phyloP scores from a whole-genome alignment of 2,329 filamentous ascomycete species.

The Clonostachys solani region DNA sequence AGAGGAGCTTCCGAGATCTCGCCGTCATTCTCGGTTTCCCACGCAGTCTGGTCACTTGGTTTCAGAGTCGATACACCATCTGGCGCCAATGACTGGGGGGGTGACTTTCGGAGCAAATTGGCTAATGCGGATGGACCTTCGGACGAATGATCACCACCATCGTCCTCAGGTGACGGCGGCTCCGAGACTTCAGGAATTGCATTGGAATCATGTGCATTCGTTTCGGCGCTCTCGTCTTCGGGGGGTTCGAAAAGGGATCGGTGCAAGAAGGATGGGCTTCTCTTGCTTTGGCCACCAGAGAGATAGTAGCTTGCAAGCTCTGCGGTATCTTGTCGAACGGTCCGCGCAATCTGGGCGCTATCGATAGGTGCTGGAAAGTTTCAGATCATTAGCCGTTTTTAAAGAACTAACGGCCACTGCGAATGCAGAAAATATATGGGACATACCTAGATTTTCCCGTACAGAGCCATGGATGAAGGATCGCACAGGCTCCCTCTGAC shows the following conservation, averaged over 20 bases:
- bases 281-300: conserved; percentile 50
- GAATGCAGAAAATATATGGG: background rate
- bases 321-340: conserved; percentile 80
- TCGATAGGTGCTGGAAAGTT: conserved; percentile 48
- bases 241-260: conserved; percentile 18
- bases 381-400: background rate
- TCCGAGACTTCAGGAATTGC: conserved; percentile 61
- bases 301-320: conserved; percentile 82
- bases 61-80: background rate
- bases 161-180: conserved; percentile 39
- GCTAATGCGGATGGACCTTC: conserved; percentile 34
- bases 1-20: too few species aligned
- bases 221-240: conserved; percentile 9
- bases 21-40: too few species aligned
- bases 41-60: background rate
- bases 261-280: conserved; percentile 41
- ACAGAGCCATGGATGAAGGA: conserved; percentile 67
- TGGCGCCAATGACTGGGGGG: conserved; percentile 21
- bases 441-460: conserved; percentile 53
- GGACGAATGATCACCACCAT: conserved; percentile 1
- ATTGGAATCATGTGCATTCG: conserved; percentile 23
- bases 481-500: conserved; percentile 61
- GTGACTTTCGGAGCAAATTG: conserved; percentile 37
- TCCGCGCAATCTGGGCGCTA: conserved; percentile 69
- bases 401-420: background rate